Evolutionary conservation across 2,329 filamentous ascomycete genomes (phyloP).

Genomic region (Pseudopithomyces chartarum): DNA sequence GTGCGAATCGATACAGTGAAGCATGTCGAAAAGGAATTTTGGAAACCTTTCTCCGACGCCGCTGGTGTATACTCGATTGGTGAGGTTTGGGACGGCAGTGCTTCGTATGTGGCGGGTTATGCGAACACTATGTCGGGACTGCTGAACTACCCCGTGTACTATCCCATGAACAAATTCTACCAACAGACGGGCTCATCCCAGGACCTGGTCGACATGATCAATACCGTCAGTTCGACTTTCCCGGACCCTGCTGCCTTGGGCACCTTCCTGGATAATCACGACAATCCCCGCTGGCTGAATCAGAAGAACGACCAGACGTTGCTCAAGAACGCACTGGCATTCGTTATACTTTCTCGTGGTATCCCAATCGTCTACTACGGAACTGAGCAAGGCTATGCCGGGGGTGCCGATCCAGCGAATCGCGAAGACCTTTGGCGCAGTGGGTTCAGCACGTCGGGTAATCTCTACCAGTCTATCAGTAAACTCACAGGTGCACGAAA

Average conservation of each 20-base stretch:
- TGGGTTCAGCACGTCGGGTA: conserved; percentile 36
- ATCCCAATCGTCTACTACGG: conserved; percentile 50
- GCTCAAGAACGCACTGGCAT: conserved; percentile 47
- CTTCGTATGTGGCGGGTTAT: conserved; percentile 58
- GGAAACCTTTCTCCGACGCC: conserved; percentile 58
- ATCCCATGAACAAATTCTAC: conserved; percentile 45
- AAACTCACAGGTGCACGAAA: conserved; percentile 34
- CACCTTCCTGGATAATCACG: conserved; percentile 48
- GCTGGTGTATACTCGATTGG: conserved; percentile 65
- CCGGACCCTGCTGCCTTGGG: conserved; percentile 43
- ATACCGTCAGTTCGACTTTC: conserved; percentile 36
- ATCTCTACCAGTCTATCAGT: conserved; percentile 36
- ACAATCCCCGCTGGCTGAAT: conserved; percentile 44
- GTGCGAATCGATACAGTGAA: conserved; percentile 65
- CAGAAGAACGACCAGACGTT: conserved; percentile 42
- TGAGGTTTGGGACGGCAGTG: conserved; percentile 63
- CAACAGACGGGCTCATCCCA: conserved; percentile 37
- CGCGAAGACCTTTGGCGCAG: conserved; percentile 49
- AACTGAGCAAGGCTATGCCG: conserved; percentile 45
- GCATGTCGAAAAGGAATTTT: conserved; percentile 65
- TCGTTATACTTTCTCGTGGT: conserved; percentile 43
- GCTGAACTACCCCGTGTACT: conserved; percentile 63
- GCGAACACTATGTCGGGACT: conserved; percentile 62
- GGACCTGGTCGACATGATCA: conserved; percentile 42
- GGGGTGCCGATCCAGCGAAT: conserved; percentile 45